These are phyloP conservation scores for Bertia moriformis DNA, from an alignment of 2,329 filamentous ascomycete species.

Conservation along the genomic window DNA sequence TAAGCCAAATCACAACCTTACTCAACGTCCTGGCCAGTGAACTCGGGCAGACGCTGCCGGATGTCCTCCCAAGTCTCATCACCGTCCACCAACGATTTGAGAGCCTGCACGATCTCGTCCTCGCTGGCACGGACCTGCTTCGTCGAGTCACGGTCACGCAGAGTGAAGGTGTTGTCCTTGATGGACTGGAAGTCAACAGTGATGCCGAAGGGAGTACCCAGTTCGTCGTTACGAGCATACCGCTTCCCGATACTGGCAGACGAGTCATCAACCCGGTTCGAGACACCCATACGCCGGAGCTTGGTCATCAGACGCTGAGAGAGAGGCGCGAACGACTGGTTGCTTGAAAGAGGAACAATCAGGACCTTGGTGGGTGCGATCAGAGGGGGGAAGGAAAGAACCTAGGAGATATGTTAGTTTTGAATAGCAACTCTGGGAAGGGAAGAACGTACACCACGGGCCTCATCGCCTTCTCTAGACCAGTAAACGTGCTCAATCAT, in stretches of 20 bases:
- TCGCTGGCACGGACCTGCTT: slow-evolving; percentile 77
- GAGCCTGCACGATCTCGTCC: slow-evolving; percentile 65
- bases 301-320: slow-evolving; percentile 58
- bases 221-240: slow-evolving; percentile 86
- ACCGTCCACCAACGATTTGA: slow-evolving; percentile 32
- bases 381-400: background rate
- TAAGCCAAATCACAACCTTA: no score
- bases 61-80: slow-evolving; percentile 53
- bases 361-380: slow-evolving; percentile 91
- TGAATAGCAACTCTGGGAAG: background rate
- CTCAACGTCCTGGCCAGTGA: slow-evolving; percentile 61
- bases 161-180: slow-evolving; percentile 45
- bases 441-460: slow-evolving; percentile 59
- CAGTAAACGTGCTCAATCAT: slow-evolving; percentile 93
- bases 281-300: slow-evolving; percentile 63
- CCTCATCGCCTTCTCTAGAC: slow-evolving; percentile 70
- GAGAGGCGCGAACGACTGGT: slow-evolving; percentile 1
- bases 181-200: slow-evolving; percentile 44
- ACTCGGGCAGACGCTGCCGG: slow-evolving; percentile 64
- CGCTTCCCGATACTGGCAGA: slow-evolving; percentile 88
- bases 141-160: slow-evolving; percentile 80
- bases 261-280: slow-evolving; percentile 78
- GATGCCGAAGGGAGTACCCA: slow-evolving; percentile 85
- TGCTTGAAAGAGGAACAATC: slow-evolving; percentile 35
- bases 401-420: background rate